Percentiles rank a stretch among this genome's conserved stretches.
Conservation (phyloP, 1,284 basidiomycete genomes). For the Cryptococcus sp. region DNA sequence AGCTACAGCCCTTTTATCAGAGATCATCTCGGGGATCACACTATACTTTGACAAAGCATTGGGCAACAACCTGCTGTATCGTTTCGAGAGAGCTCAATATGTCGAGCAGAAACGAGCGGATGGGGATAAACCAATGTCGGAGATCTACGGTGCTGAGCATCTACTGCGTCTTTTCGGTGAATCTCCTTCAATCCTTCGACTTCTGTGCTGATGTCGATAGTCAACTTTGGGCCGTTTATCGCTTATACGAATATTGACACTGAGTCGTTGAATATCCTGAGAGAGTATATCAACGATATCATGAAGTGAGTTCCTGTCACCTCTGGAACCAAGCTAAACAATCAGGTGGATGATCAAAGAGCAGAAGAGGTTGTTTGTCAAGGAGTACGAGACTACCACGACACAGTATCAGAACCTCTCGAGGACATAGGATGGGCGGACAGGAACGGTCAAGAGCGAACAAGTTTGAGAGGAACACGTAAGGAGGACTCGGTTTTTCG, state of each 20-base stretch:
- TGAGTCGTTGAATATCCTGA: conserved; percentile 74
- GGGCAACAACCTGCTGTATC: conserved; percentile 85
- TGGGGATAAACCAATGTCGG: conserved; percentile 74
- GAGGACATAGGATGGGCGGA: conserved; percentile 31
- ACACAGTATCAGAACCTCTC: conserved; percentile 48
- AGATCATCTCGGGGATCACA: conserved; percentile 81
- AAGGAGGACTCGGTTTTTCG: neutral
- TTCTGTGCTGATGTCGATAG: conserved; percentile 29
- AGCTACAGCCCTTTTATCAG: conserved; percentile 59
- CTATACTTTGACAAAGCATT: conserved; percentile 91
- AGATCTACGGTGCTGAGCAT: conserved; percentile 93
- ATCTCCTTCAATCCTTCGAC: conserved; percentile 28
- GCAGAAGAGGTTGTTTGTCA: conserved; percentile 47
- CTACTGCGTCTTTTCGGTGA: conserved; percentile 83
- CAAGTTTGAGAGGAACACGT: neutral
- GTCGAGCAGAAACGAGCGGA: conserved; percentile 72
- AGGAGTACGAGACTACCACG: conserved; percentile 49
- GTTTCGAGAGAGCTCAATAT: conserved; percentile 91
- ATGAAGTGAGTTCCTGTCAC: conserved; percentile 60
- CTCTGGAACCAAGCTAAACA: neutral
- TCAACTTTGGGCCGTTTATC: conserved; percentile 67
- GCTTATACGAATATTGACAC: conserved; percentile 85
- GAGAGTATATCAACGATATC: conserved; percentile 86
- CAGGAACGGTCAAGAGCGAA: neutral
- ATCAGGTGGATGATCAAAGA: conserved; percentile 49